Conservation (phyloP, 164 flowering plant genomes). For the Vitis rupestris region DNA sequence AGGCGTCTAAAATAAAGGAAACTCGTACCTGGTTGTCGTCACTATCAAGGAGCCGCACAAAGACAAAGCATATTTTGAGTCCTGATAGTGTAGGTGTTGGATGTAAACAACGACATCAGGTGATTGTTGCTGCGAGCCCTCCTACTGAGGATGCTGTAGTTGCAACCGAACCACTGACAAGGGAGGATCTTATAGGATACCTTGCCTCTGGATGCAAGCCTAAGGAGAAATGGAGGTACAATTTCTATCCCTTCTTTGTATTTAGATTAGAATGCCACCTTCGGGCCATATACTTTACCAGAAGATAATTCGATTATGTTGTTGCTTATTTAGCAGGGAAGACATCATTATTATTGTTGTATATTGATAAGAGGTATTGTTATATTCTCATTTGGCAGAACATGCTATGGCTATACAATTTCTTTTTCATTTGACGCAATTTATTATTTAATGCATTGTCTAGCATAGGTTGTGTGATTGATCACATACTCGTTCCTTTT, state of each 20-base stretch:
- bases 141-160: slow-evolving; percentile 86
- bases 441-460: too few species aligned
- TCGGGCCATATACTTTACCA: too few species aligned
- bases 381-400: too few species aligned
- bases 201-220: slow-evolving; percentile 99
- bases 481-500: too few species aligned
- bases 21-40: slow-evolving; percentile 24
- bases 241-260: slow-evolving; percentile 1
- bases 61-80: slow-evolving; percentile 12
- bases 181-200: slow-evolving; percentile 85
- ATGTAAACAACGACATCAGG: slow-evolving; percentile 28
- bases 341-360: too few species aligned
- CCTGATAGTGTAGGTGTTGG: slow-evolving; percentile 14
- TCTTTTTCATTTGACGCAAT: too few species aligned
- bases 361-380: too few species aligned
- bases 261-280: neutral
- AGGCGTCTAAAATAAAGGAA: slow-evolving; percentile 24
- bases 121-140: slow-evolving; percentile 89
- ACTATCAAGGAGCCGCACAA: slow-evolving; percentile 24
- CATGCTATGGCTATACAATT: too few species aligned
- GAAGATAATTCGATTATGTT: too few species aligned
- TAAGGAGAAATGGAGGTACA: slow-evolving; percentile 92
- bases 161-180: slow-evolving; percentile 82
- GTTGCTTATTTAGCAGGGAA: too few species aligned
- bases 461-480: too few species aligned